Percentiles rank a stretch among this genome's conserved stretches.
phyloP scores from a whole-genome alignment of 768 basidiomycete genomes.

The Kwoniella mangroviensis region DNA sequence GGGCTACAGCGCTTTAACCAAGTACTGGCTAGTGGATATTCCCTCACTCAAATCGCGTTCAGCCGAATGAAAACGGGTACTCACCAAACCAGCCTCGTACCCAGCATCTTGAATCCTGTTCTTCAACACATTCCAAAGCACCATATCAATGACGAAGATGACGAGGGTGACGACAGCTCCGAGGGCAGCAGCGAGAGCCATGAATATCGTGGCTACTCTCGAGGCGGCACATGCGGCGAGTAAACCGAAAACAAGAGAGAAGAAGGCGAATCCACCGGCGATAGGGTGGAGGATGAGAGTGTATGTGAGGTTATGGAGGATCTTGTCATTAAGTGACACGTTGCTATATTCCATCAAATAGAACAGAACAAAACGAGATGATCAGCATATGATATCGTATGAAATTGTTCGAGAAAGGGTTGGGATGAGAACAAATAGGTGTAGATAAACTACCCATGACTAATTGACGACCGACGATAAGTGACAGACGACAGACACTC shows the following conservation, averaged over 20 bases:
- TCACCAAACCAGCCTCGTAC: conserved; percentile 47
- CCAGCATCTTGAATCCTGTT: conserved; percentile 63
- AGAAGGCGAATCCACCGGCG: conserved; percentile 59
- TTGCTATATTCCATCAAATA: conserved; percentile 37
- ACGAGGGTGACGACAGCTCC: conserved; percentile 71
- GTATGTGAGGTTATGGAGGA: conserved; percentile 73
- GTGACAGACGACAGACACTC: conserved; percentile 22
- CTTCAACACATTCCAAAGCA: conserved; percentile 74
- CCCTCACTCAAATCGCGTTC: no score
- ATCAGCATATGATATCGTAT: no score
- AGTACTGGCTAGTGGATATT: no score
- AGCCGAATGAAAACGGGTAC: no score
- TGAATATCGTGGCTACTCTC: conserved; percentile 74
- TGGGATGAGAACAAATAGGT: conserved; percentile 46
- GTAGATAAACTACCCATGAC: conserved; percentile 34
- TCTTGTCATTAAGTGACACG: conserved; percentile 62
- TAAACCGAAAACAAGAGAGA: conserved; percentile 45
- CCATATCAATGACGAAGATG: conserved; percentile 77
- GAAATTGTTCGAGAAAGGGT: no score
- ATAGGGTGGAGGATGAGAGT: conserved; percentile 80
- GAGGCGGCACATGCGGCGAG: conserved; percentile 69
- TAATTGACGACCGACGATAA: neutral
- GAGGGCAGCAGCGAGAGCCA: conserved; percentile 71
- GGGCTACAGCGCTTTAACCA: no score
- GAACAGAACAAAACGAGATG: no score